phyloP scores from a whole-genome alignment of 306 rosid species.

The Cyamopsis tetragonoloba region DNA sequence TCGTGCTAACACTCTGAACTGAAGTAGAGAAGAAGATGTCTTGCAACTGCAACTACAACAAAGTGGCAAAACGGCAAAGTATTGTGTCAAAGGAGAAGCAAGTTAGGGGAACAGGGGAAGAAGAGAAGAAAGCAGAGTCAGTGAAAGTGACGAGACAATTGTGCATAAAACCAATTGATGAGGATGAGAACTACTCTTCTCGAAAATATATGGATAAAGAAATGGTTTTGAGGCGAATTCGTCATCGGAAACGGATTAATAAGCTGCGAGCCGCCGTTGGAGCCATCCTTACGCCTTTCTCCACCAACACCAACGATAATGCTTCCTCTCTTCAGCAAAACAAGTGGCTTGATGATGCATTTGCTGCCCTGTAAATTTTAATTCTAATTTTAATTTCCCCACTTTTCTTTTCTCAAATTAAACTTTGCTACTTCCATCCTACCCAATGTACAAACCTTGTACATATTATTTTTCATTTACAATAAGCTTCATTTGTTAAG shows the following conservation, averaged over 20 bases:
- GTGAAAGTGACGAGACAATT: constrained; percentile 39
- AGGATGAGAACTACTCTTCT: too few relatives aligned
- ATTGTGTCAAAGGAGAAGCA: background rate
- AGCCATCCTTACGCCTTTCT: constrained; percentile 20
- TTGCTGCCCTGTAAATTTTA: constrained; percentile 31
- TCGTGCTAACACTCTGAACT: background rate
- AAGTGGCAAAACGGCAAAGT: constrained; percentile 8
- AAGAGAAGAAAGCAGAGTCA: background rate
- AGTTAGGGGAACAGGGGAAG: constrained; percentile 21
- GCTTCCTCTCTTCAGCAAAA: background rate
- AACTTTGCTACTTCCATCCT: too few relatives aligned
- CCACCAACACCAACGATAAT: background rate
- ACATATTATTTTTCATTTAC: too few relatives aligned
- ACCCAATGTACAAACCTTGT: too few relatives aligned
- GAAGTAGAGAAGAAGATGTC: constrained; percentile 9
- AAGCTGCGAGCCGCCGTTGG: constrained; percentile 23
- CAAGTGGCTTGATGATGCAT: constrained; percentile 36
- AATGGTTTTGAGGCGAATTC: constrained; percentile 36
- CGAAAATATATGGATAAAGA: constrained; percentile 29
- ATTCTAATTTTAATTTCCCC: too few relatives aligned
- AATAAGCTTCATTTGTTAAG: too few relatives aligned
- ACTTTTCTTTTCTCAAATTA: background rate
- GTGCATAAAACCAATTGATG: constrained; percentile 14
- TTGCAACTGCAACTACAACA: constrained; percentile 1
- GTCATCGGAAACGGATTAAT: constrained; percentile 34